These are phyloP conservation scores for Dothidotthia symphoricarpi DNA, from an alignment of 2,329 filamentous ascomycete genomes.

Conservation along the genomic window DNA sequence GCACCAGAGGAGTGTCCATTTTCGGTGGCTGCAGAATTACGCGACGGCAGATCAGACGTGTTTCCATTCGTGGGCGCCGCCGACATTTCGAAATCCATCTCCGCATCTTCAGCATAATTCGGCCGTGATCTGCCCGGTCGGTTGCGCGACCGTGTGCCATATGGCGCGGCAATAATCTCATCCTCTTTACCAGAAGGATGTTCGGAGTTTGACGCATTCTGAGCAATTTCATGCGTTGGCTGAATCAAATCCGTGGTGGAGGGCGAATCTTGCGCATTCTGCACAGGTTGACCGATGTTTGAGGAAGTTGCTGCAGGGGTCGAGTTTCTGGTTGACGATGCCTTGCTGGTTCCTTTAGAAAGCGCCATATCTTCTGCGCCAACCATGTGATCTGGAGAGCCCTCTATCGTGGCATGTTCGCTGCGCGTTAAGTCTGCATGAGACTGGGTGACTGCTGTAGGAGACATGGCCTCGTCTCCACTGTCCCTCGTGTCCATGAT, in stretches of 20 bases:
- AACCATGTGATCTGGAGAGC: conserved; percentile 16
- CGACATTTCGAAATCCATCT: conserved; percentile 77
- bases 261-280: conserved; percentile 28
- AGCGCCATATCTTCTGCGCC: conserved; percentile 28
- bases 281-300: conserved; percentile 25
- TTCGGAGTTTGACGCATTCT: conserved; percentile 27
- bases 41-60: conserved; percentile 45
- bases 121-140: conserved; percentile 74
- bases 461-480: conserved; percentile 36
- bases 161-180: conserved; percentile 58
- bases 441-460: conserved; percentile 31
- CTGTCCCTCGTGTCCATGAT: conserved; percentile 41
- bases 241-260: conserved; percentile 27
- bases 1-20: conserved; percentile 31
- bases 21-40: conserved; percentile 36
- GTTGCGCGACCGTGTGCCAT: conserved; percentile 93
- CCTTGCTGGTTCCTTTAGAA: conserved; percentile 35
- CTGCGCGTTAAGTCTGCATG: conserved; percentile 29
- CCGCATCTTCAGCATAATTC: conserved; percentile 95
- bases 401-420: conserved; percentile 30
- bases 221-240: conserved; percentile 31
- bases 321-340: conserved; percentile 37
- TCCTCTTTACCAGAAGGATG: conserved; percentile 37
- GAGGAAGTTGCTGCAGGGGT: conserved; percentile 30
- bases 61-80: conserved; percentile 59